Conservation (phyloP, 345 rosid genomes). For the Camelina neglecta region DNA sequence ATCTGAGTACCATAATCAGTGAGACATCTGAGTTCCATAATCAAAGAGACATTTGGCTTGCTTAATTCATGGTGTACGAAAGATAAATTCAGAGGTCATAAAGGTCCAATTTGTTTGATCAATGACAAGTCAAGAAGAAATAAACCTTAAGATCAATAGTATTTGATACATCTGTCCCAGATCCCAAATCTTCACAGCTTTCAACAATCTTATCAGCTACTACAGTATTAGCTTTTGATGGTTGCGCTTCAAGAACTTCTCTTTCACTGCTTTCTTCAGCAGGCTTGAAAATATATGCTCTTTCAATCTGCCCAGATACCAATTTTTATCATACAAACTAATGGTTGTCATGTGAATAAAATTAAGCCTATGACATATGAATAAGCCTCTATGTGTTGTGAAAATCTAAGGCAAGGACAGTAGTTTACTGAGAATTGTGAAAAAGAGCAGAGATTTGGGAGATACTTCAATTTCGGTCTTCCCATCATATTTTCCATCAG, state of each 20-base stretch:
- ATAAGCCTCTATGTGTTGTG: conserved; percentile 15
- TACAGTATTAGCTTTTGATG: conserved; percentile 41
- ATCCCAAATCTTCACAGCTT: conserved; percentile 35
- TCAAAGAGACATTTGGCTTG: conserved; percentile 21
- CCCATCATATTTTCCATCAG: conserved; percentile 93
- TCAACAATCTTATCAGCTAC: conserved; percentile 44
- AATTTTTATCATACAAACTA: conserved; percentile 18
- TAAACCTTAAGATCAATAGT: conserved; percentile 45
- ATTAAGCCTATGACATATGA: conserved; percentile 10
- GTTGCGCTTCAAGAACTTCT: conserved; percentile 46
- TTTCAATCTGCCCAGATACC: conserved; percentile 64
- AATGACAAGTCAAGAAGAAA: conserved; percentile 22
- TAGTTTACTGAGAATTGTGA: conserved; percentile 24
- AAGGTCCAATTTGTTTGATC: conserved; percentile 22
- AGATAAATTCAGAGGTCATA: neutral
- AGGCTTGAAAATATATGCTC: conserved; percentile 58
- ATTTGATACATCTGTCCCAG: conserved; percentile 39
- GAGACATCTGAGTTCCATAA: conserved; percentile 15
- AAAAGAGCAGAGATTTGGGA: conserved; percentile 23
- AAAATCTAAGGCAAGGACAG: conserved; percentile 7
- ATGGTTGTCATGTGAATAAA: conserved; percentile 28
- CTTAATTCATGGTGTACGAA: conserved; percentile 15
- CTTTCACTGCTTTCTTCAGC: conserved; percentile 47
- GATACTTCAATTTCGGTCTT: conserved; percentile 73
- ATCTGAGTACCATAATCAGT: too few species aligned